These are phyloP conservation scores for Diaporthe capsici DNA, from an alignment of 2,329 filamentous ascomycete genomes.

Conservation along the genomic window DNA sequence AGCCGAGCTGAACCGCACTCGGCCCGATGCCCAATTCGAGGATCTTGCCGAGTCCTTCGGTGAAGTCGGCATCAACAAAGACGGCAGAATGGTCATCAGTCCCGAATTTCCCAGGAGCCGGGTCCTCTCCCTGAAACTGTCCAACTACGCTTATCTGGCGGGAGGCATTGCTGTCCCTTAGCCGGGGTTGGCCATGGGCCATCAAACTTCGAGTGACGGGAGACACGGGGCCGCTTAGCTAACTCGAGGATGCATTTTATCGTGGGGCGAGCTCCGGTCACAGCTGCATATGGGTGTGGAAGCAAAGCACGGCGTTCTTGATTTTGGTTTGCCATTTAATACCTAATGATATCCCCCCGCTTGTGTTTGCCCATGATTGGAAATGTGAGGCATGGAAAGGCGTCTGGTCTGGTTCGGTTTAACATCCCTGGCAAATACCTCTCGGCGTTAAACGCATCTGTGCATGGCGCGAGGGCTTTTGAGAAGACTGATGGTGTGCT, in stretches of 20 bases:
- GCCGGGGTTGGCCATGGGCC: background rate
- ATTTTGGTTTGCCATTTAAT: slow-evolving; percentile 35
- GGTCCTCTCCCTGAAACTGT: slow-evolving; percentile 69
- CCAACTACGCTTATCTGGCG: slow-evolving; percentile 68
- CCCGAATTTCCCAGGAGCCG: slow-evolving; percentile 68
- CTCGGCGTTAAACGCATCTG: background rate
- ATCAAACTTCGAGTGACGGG: background rate
- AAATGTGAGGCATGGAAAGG: slow-evolving; percentile 37
- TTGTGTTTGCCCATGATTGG: slow-evolving; percentile 33
- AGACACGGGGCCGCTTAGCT: background rate
- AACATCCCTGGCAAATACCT: slow-evolving; percentile 1
- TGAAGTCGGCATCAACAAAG: slow-evolving; percentile 70
- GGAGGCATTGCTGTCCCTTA: slow-evolving; percentile 53
- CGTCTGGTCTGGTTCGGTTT: slow-evolving; percentile 33
- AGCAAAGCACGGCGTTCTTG: slow-evolving; percentile 41
- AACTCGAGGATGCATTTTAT: background rate
- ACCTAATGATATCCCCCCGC: slow-evolving; percentile 33
- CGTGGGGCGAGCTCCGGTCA: background rate
- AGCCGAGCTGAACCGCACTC: slow-evolving; percentile 68
- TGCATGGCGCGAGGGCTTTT: slow-evolving; percentile 5
- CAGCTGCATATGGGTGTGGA: slow-evolving; percentile 30
- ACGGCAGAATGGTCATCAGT: slow-evolving; percentile 69
- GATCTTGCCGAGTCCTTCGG: slow-evolving; percentile 76
- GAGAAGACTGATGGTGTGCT: background rate
- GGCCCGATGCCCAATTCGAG: slow-evolving; percentile 71